phyloP scores from a whole-genome alignment of 2,329 filamentous ascomycete genomes.

The Rasamsonia emersonii region DNA sequence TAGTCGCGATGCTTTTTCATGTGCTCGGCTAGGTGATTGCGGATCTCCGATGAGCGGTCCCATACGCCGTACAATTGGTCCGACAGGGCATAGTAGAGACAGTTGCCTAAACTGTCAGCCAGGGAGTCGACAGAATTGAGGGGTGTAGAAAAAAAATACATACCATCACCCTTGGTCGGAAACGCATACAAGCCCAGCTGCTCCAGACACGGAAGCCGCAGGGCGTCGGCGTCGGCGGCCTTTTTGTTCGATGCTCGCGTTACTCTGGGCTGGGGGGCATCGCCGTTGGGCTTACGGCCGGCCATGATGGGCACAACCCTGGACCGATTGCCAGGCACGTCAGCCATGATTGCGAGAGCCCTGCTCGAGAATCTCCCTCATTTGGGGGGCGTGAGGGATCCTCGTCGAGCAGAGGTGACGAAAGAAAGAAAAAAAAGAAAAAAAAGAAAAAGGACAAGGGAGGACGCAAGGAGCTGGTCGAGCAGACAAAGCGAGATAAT shows the following conservation, averaged over 20 bases:
- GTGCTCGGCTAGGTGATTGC: constrained; percentile 50
- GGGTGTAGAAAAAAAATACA: constrained; percentile 19
- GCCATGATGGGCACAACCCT: constrained; percentile 37
- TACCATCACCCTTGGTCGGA: constrained; percentile 55
- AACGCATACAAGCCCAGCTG: constrained; percentile 51
- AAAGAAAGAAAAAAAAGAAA: constrained; percentile 8
- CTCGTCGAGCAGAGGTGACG: constrained; percentile 14
- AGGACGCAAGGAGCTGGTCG: constrained; percentile 3
- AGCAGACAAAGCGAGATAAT: constrained; percentile 1
- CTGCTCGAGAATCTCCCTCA: constrained; percentile 27
- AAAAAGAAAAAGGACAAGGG: constrained; percentile 11
- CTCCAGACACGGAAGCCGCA: constrained; percentile 40
- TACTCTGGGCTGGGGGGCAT: no score
- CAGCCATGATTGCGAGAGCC: constrained; percentile 29
- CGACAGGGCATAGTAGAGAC: constrained; percentile 59
- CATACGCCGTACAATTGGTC: constrained; percentile 59
- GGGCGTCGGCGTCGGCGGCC: constrained; percentile 15
- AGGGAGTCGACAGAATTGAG: constrained; percentile 6
- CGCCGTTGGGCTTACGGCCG: constrained; percentile 13
- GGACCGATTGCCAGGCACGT: constrained; percentile 25
- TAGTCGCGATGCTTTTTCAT: constrained; percentile 53
- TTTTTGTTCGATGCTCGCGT: constrained; percentile 9
- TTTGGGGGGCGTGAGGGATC: constrained; percentile 16
- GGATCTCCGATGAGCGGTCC: constrained; percentile 49
- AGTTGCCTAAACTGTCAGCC: constrained; percentile 47